Percentiles rank a stretch among this genome's conserved stretches.
These are phyloP conservation scores for Porphyra umbilicalis DNA, from an alignment of 31 red algal genomes.

Conservation along the genomic window DNA sequence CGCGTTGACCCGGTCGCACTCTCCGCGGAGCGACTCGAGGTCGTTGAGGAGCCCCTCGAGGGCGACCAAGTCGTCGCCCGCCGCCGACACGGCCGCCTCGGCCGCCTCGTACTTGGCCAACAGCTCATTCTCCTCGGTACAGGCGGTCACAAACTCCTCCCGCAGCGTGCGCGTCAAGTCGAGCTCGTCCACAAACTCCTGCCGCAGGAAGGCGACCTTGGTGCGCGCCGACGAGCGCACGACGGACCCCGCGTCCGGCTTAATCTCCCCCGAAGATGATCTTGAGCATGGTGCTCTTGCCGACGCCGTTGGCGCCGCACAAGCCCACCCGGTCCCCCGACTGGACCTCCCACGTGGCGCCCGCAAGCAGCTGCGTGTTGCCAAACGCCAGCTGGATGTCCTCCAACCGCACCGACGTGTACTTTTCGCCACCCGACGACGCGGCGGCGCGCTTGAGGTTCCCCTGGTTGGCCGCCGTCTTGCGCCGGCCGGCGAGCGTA, in stretches of 20 bases:
- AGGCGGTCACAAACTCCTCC: slow-evolving; percentile 68
- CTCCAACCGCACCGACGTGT: slow-evolving; percentile 66
- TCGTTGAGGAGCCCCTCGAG: slow-evolving; percentile 70
- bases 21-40: slow-evolving; percentile 54
- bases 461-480: slow-evolving; percentile 27
- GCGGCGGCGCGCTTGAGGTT: slow-evolving; percentile 27
- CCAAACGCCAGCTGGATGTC: slow-evolving; percentile 72
- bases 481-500: slow-evolving; percentile 47
- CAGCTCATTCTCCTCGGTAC: slow-evolving; percentile 47
- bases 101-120: slow-evolving; percentile 41
- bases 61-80: slow-evolving; percentile 60
- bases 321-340: slow-evolving; percentile 85
- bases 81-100: slow-evolving; percentile 57
- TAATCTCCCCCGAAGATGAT: slow-evolving; percentile 73
- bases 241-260: slow-evolving; percentile 77
- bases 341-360: slow-evolving; percentile 68
- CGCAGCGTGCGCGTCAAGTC: slow-evolving; percentile 77
- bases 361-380: slow-evolving; percentile 54
- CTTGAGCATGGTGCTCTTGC: slow-evolving; percentile 84
- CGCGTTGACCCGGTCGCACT: slow-evolving; percentile 68
- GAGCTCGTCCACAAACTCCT: slow-evolving; percentile 98
- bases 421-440: slow-evolving; percentile 57
- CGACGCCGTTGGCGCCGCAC: slow-evolving; percentile 87
- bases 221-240: slow-evolving; percentile 42
- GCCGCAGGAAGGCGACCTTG: slow-evolving; percentile 74